Base-by-base conservation (phyloP, 345 rosid genomes). In the Murraya koenigii region DNA sequence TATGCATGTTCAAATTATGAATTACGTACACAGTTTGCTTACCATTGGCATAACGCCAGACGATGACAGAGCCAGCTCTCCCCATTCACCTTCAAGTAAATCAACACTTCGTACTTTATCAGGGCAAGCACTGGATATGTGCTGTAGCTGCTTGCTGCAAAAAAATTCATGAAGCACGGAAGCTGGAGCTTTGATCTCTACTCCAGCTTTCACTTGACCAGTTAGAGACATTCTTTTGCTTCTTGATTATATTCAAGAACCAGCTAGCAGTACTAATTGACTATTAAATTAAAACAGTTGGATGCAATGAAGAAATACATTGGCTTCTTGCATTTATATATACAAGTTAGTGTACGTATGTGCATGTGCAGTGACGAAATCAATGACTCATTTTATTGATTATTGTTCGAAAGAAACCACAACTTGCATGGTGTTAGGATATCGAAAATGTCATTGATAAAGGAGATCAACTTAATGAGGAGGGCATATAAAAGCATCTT, bases 101-200 rank as follows among this genome's bases (percentile, higher is more conserved):
- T 72, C 75, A 72, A 72, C 49, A 72, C 52, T 23, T 30, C 35
- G 38, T 25, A 70, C 14, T 30, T 28, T 56, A 5, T 56, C 52
- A 33, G 65, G 65, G 73, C 41, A 52, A 20, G 30, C 14, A 28
- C 55, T 71, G 23, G 62, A 32, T 10, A 71, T 7, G 0, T 54
- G 30, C 5, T 71, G 6, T 52, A 61, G 41, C 4, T 23, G 41
- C 4, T 23, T 52, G 44, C 61, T 8, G 23, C 8, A 17, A 39
- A 25, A 49, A 25, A 20, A 13, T 32, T 71, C 62, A 32, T 20
- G n/a, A 28, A 69, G 14, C 36, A 14, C 7, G 7, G 33, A 20
- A 25, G 73, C 59, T 4, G 73, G 73, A 44, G 59, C 80, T 25
- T 75, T 80, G 62, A 85, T 73, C 71, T 78, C 85, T 1, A 47